Evolutionary conservation across 2,329 filamentous ascomycete species (phyloP).

Genomic region (Zymoseptoria pseudotritici): DNA sequence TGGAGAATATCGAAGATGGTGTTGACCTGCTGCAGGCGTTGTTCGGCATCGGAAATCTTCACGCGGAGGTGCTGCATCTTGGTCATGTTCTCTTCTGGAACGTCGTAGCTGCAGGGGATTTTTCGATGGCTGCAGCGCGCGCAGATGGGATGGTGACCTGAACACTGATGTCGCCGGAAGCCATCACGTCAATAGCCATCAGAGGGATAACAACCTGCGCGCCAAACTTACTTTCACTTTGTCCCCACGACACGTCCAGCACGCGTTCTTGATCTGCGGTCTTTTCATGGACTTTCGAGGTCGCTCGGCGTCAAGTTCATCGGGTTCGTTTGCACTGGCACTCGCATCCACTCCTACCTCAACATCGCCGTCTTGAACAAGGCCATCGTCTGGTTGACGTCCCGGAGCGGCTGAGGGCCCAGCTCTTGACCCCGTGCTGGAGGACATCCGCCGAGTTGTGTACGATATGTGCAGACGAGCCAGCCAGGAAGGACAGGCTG

Average conservation of each 20-base stretch:
- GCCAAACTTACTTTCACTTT: background rate
- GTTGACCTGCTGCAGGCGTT: conserved; percentile 9
- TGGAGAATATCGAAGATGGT: conserved; percentile 13
- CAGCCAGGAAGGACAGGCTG: background rate
- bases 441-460: background rate
- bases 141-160: conserved; percentile 16
- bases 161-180: conserved; percentile 4
- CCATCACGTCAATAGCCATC: background rate
- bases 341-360: background rate
- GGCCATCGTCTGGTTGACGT: background rate
- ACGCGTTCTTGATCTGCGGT: background rate
- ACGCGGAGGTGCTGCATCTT: conserved; percentile 16
- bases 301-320: background rate
- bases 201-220: background rate
- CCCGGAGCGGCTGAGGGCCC: background rate
- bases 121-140: conserved; percentile 6
- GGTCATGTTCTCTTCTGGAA: conserved; percentile 16
- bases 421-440: background rate
- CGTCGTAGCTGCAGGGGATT: conserved; percentile 16
- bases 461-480: background rate
- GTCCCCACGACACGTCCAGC: background rate
- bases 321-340: background rate
- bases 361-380: background rate
- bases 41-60: conserved; percentile 10
- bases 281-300: background rate